These are phyloP conservation scores for Leishmania major DNA, from an alignment of 208 protist species.

Conservation along the genomic window DNA sequence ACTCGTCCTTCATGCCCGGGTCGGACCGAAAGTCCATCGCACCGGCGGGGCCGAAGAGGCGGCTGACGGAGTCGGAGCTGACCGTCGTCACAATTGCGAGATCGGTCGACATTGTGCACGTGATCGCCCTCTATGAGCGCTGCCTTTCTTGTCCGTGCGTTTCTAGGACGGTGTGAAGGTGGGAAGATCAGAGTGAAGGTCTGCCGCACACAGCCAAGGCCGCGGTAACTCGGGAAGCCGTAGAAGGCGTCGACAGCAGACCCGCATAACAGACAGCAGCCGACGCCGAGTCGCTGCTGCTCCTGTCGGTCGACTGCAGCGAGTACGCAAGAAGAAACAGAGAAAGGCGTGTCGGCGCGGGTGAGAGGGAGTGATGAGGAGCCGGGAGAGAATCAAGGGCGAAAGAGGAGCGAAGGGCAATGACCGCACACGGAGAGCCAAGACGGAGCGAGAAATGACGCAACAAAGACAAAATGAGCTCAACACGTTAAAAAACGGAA, in stretches of 20 bases:
- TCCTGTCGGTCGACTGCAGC: neutral
- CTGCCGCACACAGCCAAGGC: neutral
- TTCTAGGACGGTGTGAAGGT: too few relatives aligned
- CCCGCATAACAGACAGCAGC: neutral
- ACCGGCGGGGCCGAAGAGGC: constrained; percentile 60
- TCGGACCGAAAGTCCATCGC: constrained; percentile 79
- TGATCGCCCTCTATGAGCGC: neutral
- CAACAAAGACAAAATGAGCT: too few relatives aligned
- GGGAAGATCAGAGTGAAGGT: neutral
- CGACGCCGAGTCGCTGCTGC: neutral
- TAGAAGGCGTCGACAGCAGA: neutral
- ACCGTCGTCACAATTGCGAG: constrained; percentile 63
- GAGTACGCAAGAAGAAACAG: neutral
- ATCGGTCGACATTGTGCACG: constrained; percentile 23
- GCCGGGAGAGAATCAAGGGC: neutral
- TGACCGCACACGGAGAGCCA: neutral
- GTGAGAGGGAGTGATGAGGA: neutral
- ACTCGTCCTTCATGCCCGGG: constrained; percentile 56
- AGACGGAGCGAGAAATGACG: neutral
- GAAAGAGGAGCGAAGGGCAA: neutral
- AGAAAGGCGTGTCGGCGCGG: neutral
- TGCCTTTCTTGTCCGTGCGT: neutral
- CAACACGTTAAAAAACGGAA: neutral
- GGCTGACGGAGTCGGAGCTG: constrained; percentile 64
- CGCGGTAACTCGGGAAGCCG: neutral